A percentile compares a stretch with the other conserved stretches of the same genome.
Conservation (phyloP, 768 basidiomycete species). For the Pisolithus orientalis region DNA sequence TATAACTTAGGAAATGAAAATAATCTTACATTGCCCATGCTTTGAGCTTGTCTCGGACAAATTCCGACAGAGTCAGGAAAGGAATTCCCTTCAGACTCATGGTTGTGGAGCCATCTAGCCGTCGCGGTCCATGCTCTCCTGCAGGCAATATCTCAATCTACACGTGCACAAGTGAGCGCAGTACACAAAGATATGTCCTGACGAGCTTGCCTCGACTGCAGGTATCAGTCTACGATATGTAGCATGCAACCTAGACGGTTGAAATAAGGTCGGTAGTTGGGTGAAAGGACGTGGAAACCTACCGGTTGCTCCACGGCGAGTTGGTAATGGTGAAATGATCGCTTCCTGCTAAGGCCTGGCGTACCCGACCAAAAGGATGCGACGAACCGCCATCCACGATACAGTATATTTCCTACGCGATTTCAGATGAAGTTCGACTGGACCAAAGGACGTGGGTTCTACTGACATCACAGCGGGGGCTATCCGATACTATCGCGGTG, state of each 20-base stretch:
- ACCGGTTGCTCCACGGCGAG: slow-evolving; percentile 88
- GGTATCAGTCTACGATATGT: slow-evolving; percentile 75
- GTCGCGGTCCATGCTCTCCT: slow-evolving; percentile 75
- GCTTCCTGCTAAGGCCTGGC: slow-evolving; percentile 63
- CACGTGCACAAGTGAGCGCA: slow-evolving; percentile 3
- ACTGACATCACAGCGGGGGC: slow-evolving; percentile 59
- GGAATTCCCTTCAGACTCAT: slow-evolving; percentile 67
- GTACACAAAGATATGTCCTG: slow-evolving; percentile 2
- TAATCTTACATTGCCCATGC: slow-evolving; percentile 68
- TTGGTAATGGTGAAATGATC: slow-evolving; percentile 60
- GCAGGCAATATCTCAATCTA: slow-evolving; percentile 82
- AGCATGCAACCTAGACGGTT: slow-evolving; percentile 52
- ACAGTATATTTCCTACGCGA: slow-evolving; percentile 70
- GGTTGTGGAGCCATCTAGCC: slow-evolving; percentile 60
- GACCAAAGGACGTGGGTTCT: slow-evolving; percentile 1
- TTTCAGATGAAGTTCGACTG: slow-evolving; percentile 5
- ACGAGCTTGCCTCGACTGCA: slow-evolving; percentile 56
- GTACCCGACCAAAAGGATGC: slow-evolving; percentile 75
- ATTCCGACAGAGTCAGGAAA: slow-evolving; percentile 81
- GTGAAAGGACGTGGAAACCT: slow-evolving; percentile 7
- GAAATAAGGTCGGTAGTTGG: neutral
- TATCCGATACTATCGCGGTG: slow-evolving; percentile 62
- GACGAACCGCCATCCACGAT: slow-evolving; percentile 71
- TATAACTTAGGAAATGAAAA: slow-evolving; percentile 8
- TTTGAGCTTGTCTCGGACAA: slow-evolving; percentile 80